phyloP scores from a whole-genome alignment of 345 rosid genomes.

The Melastoma malabathricum region DNA sequence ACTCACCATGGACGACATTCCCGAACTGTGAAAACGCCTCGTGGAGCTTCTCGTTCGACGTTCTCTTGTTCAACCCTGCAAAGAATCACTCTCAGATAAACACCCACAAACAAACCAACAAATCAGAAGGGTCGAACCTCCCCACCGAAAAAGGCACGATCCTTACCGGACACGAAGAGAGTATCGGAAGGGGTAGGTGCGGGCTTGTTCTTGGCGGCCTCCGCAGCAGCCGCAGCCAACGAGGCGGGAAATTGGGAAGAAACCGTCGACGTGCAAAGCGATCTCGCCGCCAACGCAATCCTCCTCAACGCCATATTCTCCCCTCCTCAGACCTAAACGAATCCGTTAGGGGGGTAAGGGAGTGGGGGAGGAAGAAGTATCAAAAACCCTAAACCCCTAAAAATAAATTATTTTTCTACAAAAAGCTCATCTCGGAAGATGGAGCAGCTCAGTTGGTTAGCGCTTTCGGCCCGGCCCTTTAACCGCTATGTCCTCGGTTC shows the following conservation, averaged over 20 bases:
- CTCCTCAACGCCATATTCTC: constrained; percentile 10
- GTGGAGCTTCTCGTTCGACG: constrained; percentile 29
- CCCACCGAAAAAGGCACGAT: background rate
- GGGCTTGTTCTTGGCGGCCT: constrained; percentile 6
- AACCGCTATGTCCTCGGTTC: no score
- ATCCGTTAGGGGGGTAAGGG: no score
- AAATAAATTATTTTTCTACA: no score
- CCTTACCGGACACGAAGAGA: constrained; percentile 17
- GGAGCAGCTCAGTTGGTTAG: constrained; percentile 86
- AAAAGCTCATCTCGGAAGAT: constrained; percentile 18
- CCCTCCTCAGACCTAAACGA: no score
- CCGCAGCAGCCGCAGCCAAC: constrained; percentile 9
- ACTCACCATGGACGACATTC: constrained; percentile 32
- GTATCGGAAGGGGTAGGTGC: constrained; percentile 12
- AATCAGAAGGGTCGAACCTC: background rate
- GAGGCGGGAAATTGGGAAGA: constrained; percentile 7
- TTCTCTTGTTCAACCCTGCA: constrained; percentile 34
- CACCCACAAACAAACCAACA: background rate
- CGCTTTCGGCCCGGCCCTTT: no score
- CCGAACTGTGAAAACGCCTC: constrained; percentile 31
- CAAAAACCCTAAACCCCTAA: no score
- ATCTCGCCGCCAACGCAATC: constrained; percentile 4
- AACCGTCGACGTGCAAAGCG: constrained; percentile 10
- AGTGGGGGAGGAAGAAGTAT: no score
- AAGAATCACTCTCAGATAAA: background rate